Evolutionary conservation across 768 basidiomycete species (phyloP).

Genomic region (Podaxis sp.): DNA sequence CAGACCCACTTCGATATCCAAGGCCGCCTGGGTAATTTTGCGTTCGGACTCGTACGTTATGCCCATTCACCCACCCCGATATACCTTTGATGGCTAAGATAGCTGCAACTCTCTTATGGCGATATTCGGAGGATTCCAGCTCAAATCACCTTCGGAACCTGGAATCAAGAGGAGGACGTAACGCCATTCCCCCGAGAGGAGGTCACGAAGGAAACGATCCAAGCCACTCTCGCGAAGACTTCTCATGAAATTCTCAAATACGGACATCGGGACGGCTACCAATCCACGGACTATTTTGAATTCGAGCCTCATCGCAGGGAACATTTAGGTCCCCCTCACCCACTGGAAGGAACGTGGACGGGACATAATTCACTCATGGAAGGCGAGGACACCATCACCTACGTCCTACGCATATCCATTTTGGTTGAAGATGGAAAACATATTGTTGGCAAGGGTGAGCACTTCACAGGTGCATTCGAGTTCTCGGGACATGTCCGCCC

Average conservation of each 20-base stretch:
- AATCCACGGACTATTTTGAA: conserved; percentile 31
- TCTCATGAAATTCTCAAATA: conserved; percentile 28
- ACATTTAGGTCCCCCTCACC: conserved; percentile 17
- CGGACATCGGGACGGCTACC: conserved; percentile 32
- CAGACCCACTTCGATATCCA: conserved; percentile 34
- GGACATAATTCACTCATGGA: conserved; percentile 27
- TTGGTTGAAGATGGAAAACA: conserved; percentile 23
- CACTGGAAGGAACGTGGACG: conserved; percentile 34
- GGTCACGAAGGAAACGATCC: conserved; percentile 20
- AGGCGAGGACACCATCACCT: conserved; percentile 26
- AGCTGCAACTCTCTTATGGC: conserved; percentile 35
- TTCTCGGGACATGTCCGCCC: conserved; percentile 24
- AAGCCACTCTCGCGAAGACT: conserved; percentile 14
- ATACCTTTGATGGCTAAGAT: background rate
- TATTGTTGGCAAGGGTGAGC: conserved; percentile 33
- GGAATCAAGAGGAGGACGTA: conserved; percentile 23
- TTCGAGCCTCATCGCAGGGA: conserved; percentile 24
- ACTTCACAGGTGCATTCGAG: conserved; percentile 31
- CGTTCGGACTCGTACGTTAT: conserved; percentile 33
- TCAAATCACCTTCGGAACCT: conserved; percentile 30
- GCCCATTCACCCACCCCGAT: background rate
- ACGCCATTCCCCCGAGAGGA: conserved; percentile 13
- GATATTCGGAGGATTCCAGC: conserved; percentile 30
- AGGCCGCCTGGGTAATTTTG: conserved; percentile 32
- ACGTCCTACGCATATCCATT: conserved; percentile 29